Percentiles rank a stretch among this genome's conserved stretches.
phyloP scores from a whole-genome alignment of 805 yeast species.

The Candida gorgasii region DNA sequence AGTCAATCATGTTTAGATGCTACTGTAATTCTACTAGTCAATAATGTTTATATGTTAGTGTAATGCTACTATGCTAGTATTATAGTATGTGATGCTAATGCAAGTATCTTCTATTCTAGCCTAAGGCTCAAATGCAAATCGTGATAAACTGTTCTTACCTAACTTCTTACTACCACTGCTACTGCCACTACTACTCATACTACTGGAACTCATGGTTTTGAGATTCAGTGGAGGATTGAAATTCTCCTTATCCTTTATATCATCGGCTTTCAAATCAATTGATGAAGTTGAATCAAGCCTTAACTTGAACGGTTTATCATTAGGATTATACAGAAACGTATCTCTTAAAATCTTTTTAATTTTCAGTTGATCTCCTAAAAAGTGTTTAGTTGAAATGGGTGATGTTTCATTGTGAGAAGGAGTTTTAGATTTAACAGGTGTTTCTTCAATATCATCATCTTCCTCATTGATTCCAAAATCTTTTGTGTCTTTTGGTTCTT shows the following conservation, averaged over 20 bases:
- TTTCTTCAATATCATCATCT: constrained; percentile 42
- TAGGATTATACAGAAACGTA: constrained; percentile 22
- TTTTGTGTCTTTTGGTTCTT: too few relatives aligned
- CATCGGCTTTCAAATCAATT: constrained; percentile 7
- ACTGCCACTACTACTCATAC: background rate
- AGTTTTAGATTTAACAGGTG: constrained; percentile 30
- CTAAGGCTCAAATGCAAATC: constrained; percentile 17
- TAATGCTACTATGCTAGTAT: background rate
- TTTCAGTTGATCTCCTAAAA: constrained; percentile 5
- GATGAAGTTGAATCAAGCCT: constrained; percentile 8
- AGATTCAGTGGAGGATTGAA: background rate
- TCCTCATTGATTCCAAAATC: constrained; percentile 27
- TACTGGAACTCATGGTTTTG: background rate
- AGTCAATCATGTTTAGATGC: too few relatives aligned
- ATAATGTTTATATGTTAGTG: background rate
- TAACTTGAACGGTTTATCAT: background rate
- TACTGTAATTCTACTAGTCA: too few relatives aligned
- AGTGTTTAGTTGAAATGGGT: background rate
- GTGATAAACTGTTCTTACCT: constrained; percentile 10
- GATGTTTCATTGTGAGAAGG: background rate
- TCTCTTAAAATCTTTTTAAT: constrained; percentile 19
- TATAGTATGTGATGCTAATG: background rate
- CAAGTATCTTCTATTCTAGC: background rate
- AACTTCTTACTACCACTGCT: background rate
- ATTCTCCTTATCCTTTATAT: background rate